Base-by-base conservation (phyloP, 2,329 filamentous ascomycete genomes). In the Fusarium sp. region DNA sequence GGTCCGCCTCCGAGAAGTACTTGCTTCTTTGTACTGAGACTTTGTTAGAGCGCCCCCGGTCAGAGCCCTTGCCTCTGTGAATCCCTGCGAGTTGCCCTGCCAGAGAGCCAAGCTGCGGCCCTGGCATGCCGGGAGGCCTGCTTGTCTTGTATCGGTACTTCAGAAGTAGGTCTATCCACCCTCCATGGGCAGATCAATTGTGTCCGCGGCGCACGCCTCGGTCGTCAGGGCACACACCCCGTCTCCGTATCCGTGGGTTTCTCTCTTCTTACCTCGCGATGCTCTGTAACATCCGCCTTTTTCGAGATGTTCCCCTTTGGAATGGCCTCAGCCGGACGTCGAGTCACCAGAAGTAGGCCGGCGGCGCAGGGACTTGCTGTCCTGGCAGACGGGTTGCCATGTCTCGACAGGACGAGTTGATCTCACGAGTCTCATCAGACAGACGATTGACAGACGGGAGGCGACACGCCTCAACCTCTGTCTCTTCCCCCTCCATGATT, bases 401-500 rank as follows among this genome's bases (percentile, higher is more conserved):
- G 45, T n/a, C 25, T 29, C 14, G 45, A 45, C 42, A 45, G 27
- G 25, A 27, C 16, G 25, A 56, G n/a, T 22, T 35, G 52, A 33
- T 35, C 20, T 54, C 50, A 50, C 25, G 42, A 31, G 56, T 25
- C 13, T 35, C 40, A 5, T 22, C 13, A 45, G 40, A 40, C 18
- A 40, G 36, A 20, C 18, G 38, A 31, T 11, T 13, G 33, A 40
- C 35, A 59, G 65, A 61, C 57, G 60, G 69, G 73, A 72, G 73
- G 71, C 65, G 57, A 71, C 57, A 73, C 66, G 61, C 73, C 70
- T 74, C 68, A 72, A 45, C 70, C 60, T 42, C 64, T 65, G 73
- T 76, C 63, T 72, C 65, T 68, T 25, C 45, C 66, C 69, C 69
- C 69, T 73, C 69, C 52, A 61, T 69, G 66, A 62, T 65, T 31